A percentile compares a stretch with the other conserved stretches of the same genome.
These are phyloP conservation scores for Pelargonium cotyledonis DNA, from an alignment of 441 rosid species.

Conservation along the genomic window DNA sequence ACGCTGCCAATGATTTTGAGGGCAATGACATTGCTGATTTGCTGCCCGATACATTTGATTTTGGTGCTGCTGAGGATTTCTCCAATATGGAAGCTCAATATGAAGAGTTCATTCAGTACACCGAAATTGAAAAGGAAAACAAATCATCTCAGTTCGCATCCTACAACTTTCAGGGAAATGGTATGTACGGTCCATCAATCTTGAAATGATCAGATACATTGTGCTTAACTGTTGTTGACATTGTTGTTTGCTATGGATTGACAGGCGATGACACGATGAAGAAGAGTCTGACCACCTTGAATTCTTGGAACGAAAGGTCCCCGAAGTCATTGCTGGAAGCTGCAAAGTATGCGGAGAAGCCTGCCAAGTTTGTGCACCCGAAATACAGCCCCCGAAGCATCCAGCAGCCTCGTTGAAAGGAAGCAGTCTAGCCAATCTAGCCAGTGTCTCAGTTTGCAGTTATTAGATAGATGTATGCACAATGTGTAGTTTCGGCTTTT, in stretches of 20 bases:
- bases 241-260: not conserved
- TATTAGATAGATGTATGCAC: not conserved
- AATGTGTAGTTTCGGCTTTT: not conserved
- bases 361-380: conserved; percentile 12
- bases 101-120: conserved; percentile 21
- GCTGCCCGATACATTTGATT: not conserved
- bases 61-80: conserved; percentile 13
- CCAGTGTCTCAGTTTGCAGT: not conserved
- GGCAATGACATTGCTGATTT: conserved; percentile 10
- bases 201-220: not conserved
- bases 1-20: not conserved
- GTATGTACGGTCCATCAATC: conserved; percentile 18
- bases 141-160: not conserved
- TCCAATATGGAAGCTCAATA: conserved; percentile 17
- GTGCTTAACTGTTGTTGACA: not conserved
- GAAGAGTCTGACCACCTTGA: not conserved
- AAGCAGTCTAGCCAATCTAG: not conserved
- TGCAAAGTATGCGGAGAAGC: conserved; percentile 22
- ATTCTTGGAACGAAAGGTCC: conserved; percentile 14
- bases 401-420: conserved; percentile 37
- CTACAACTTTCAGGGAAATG: not conserved
- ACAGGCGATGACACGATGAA: conserved; percentile 1
- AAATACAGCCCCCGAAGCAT: conserved; percentile 23
- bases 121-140: conserved; percentile 14
- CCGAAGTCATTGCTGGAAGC: conserved; percentile 14